Base-by-base conservation (phyloP, 805 yeast species). In the Teunomyces pallodes region DNA sequence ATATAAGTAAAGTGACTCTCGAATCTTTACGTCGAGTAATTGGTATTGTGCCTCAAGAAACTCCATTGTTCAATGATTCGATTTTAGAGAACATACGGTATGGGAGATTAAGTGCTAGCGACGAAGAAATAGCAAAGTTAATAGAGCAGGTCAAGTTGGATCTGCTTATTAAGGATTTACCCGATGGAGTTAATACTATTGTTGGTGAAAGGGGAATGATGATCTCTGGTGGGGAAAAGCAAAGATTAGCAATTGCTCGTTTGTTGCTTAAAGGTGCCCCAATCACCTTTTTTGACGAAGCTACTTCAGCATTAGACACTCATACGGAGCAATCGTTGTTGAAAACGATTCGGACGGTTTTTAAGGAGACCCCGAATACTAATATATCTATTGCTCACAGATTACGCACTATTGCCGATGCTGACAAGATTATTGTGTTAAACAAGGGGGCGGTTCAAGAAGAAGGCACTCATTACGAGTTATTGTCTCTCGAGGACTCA, bases 211-310 rank as follows among this genome's bases (percentile, higher is more conserved):
- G 95, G 61, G 99, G 99, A n/a, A 78, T 94, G 79, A 94, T 94
- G 99, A 91, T 94, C 42, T 90, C 97, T 24, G 99, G 99, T n/a
- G 99, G 99, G 51, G 99, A 94, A 65, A 91, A 94, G 64, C 99
- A 94, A 68, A 74, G 99, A 53, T 74, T 94, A 38, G 98, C 99
- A 0, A 90, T 94, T 54, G 94, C 97, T 0, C 77, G 99, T 54
- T 80, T 94, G n/a, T 66, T 94, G 39, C 69, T 94, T 56, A 94
- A 94, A 66, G 77, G 82, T 53, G 82, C 97, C 0, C 92, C 94
- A 26, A 89, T 94, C 43, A 87, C 95, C 47, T 92, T 94, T 65
- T 91, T 94, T 56, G 99, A 94, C 62, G 99, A 94, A 62, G 98
- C 99, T 2, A 89, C 99, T 0, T 86, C 96, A 42, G 98, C 99